Evolutionary conservation across 768 basidiomycete species (phyloP), one percentile per base, ranked within the genome.

Genomic region (Cyclocybe cylindracea): DNA sequence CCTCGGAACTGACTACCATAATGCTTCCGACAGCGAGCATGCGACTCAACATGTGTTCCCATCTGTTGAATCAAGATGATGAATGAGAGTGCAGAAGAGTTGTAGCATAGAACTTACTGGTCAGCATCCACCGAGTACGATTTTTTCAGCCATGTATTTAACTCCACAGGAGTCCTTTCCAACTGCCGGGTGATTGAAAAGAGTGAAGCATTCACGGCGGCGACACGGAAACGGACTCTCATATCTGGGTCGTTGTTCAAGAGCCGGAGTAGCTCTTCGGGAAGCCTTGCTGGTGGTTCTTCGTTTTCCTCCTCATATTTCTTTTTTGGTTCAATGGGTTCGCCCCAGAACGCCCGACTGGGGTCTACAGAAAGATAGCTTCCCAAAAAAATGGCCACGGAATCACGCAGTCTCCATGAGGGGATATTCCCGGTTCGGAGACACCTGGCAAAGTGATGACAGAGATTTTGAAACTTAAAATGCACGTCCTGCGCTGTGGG

Each of bases 201-300:
- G 19, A 90, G 64, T 7, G 74, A 74, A 31, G 85, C 78, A 46
- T 76, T 84, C n/a, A 80, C 67, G 10, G 76, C 70, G 1, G 87
- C 87, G 1, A 79, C 80, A 31, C 90, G 85, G 63, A 94, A 89
- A 11, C 96, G 84, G 41, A 97, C 88, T 32, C 94, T 83, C 14
- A 89, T 83, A 63, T 98, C 95, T 37, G 73, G 68, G 66, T 98
- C 90, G n/a, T 68, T 61, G 16, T 77, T 78, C 59, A 91, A 58
- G 24, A 64, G 63, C 9, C 82, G 80, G 33, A 91, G 73, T 32
- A 84, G 63, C 58, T 57, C 54, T 47, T 76, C 61, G 10, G 86
- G 80, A 54, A 74, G 58, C 6, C 41, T 38, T 40, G 39, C 44
- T 40, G 69, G 55, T 11, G 34, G 39, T 11, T 50, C 35, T 10